Evolutionary conservation across 2,329 filamentous ascomycete genomes (phyloP).

Genomic region (Didymosphaeria variabile): DNA sequence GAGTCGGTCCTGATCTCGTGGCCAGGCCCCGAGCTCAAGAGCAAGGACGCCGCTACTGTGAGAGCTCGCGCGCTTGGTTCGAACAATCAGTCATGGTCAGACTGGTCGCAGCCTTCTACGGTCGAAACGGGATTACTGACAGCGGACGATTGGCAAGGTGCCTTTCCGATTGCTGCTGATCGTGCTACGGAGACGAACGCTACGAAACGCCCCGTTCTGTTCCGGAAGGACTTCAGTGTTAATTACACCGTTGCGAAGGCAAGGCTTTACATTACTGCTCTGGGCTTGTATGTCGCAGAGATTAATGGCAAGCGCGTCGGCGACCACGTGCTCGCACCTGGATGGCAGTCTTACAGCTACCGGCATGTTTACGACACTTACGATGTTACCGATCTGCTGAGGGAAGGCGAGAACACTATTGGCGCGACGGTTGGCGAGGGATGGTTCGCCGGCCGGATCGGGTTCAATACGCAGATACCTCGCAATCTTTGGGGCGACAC

Average conservation of each 20-base stretch:
- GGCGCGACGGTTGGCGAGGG: conserved; percentile 1
- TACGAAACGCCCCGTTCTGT: conserved; percentile 32
- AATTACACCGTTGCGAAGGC: conserved; percentile 12
- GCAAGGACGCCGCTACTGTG: conserved; percentile 37
- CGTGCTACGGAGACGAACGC: conserved; percentile 34
- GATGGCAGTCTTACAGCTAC: conserved; percentile 62
- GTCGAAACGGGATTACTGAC: conserved; percentile 49
- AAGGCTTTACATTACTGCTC: conserved; percentile 28
- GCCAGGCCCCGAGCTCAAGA: conserved; percentile 47
- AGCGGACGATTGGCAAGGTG: conserved; percentile 40
- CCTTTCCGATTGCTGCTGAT: conserved; percentile 18
- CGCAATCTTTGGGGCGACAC: conserved; percentile 4
- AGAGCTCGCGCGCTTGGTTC: conserved; percentile 40
- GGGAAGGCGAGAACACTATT: background rate
- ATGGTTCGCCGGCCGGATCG: conserved; percentile 2
- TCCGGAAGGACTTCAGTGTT: conserved; percentile 43
- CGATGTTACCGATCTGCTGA: conserved; percentile 54
- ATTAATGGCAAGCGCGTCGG: conserved; percentile 27
- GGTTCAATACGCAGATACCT: background rate
- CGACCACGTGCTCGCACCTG: conserved; percentile 54
- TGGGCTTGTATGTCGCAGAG: conserved; percentile 27
- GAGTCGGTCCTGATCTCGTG: conserved; percentile 57
- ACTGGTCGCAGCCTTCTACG: conserved; percentile 40
- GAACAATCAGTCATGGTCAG: conserved; percentile 20
- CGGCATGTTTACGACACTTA: conserved; percentile 64